Conservation (phyloP, 2,329 filamentous ascomycete genomes). For the Aspergillus fumigatus region DNA sequence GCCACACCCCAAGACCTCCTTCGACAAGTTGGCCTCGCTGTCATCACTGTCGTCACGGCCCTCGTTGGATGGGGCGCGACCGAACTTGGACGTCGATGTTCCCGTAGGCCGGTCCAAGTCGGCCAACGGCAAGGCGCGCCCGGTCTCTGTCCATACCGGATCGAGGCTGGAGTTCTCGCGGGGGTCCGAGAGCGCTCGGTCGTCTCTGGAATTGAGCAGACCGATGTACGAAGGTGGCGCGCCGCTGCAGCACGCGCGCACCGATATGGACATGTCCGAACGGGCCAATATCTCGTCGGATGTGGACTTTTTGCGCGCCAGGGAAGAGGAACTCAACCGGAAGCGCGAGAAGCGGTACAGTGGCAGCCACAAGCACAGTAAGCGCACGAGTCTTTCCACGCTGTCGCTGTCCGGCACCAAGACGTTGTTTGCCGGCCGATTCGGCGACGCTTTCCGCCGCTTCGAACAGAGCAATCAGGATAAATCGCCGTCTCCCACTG, state of each 20-base stretch:
- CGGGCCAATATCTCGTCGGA: slow-evolving; percentile 67
- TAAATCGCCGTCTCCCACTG: slow-evolving; percentile 35
- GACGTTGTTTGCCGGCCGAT: slow-evolving; percentile 78
- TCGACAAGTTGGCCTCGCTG: slow-evolving; percentile 49
- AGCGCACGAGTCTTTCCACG: slow-evolving; percentile 67
- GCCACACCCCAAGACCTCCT: slow-evolving; percentile 48
- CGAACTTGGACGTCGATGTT: slow-evolving; percentile 59
- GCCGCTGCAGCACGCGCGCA: slow-evolving; percentile 30
- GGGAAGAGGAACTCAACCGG: slow-evolving; percentile 61
- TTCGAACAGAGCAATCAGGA: slow-evolving; percentile 63
- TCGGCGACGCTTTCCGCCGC: slow-evolving; percentile 88
- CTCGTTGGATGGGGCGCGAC: slow-evolving; percentile 67
- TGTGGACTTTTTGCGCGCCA: slow-evolving; percentile 73
- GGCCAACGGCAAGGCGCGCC: slow-evolving; percentile 63
- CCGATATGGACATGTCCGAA: slow-evolving; percentile 31
- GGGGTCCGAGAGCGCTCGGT: slow-evolving; percentile 62
- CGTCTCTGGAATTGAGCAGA: slow-evolving; percentile 32
- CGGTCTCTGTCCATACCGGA: slow-evolving; percentile 77
- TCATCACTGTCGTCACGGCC: slow-evolving; percentile 58
- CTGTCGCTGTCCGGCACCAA: slow-evolving; percentile 70
- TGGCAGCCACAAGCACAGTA: slow-evolving; percentile 59
- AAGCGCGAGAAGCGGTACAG: slow-evolving; percentile 53
- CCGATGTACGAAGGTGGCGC: slow-evolving; percentile 34
- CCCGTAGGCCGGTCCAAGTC: slow-evolving; percentile 57
- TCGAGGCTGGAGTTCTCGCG: slow-evolving; percentile 78